These are phyloP conservation scores for Hagleromyces aurorensis DNA, from an alignment of 805 yeast species.

Conservation along the genomic window DNA sequence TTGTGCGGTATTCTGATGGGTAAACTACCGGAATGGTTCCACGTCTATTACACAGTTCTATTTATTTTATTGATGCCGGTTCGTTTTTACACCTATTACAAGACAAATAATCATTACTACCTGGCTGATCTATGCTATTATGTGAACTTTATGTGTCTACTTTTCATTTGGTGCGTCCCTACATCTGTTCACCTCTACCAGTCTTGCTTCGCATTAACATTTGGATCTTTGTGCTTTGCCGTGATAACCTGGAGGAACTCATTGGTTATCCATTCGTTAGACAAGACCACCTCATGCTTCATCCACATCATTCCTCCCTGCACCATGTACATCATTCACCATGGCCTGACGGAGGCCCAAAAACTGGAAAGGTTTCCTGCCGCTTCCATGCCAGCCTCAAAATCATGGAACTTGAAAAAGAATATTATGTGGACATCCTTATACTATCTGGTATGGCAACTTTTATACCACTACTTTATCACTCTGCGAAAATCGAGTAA, in stretches of 20 bases:
- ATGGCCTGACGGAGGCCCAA: conserved; percentile 51
- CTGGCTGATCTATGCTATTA: conserved; percentile 91
- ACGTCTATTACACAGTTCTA: conserved; percentile 59
- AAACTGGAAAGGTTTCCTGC: conserved; percentile 67
- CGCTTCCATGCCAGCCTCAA: conserved; percentile 48
- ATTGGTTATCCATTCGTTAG: conserved; percentile 82
- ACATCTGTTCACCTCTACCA: conserved; percentile 62
- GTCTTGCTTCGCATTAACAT: conserved; percentile 76
- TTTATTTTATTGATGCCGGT: conserved; percentile 69
- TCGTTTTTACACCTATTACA: conserved; percentile 73
- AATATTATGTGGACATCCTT: conserved; percentile 66
- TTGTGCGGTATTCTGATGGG: conserved; percentile 72
- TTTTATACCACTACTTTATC: conserved; percentile 82
- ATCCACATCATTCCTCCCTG: conserved; percentile 89
- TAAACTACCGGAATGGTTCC: conserved; percentile 67
- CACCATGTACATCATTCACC: conserved; percentile 79
- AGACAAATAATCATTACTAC: conserved; percentile 72
- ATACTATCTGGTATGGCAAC: conserved; percentile 85
- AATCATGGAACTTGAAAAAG: conserved; percentile 50
- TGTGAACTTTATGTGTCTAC: conserved; percentile 62
- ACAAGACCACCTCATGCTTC: conserved; percentile 84
- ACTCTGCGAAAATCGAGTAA: conserved; percentile 71
- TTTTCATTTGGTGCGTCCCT: conserved; percentile 81
- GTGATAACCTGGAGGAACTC: conserved; percentile 95
- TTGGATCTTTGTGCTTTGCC: conserved; percentile 88